phyloP scores from a whole-genome alignment of 2,329 filamentous ascomycete genomes.

The Aspergillus nomiae region DNA sequence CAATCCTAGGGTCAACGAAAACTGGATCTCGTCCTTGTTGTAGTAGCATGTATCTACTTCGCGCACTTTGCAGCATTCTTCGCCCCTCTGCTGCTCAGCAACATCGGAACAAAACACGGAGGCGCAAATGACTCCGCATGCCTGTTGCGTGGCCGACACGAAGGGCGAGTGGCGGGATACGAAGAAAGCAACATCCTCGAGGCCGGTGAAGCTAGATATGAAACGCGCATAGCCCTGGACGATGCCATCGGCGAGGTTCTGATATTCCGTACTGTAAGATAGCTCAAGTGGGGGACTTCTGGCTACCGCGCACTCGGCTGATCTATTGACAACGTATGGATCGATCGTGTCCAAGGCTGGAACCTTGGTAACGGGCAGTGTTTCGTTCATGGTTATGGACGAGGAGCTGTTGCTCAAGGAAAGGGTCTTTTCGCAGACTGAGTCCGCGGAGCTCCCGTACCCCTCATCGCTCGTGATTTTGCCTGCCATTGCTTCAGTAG shows the following conservation, averaged over 20 bases:
- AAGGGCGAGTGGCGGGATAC: conserved; percentile 13
- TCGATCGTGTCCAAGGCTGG: conserved; percentile 30
- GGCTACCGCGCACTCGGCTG: conserved; percentile 5
- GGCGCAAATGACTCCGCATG: conserved; percentile 16
- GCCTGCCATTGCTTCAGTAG: conserved; percentile 19
- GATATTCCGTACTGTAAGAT: conserved; percentile 9
- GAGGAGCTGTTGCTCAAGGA: not conserved
- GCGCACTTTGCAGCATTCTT: conserved; percentile 5
- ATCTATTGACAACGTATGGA: conserved; percentile 21
- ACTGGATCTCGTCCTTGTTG: conserved; percentile 23
- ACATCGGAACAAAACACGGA: conserved; percentile 9
- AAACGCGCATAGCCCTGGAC: conserved; percentile 29
- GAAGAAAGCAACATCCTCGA: conserved; percentile 29
- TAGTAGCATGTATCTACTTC: conserved; percentile 17
- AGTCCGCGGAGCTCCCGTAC: conserved; percentile 10
- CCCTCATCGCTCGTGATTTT: conserved; percentile 16
- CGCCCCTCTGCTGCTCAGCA: not conserved
- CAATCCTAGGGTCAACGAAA: conserved; percentile 22
- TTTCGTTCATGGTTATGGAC: conserved; percentile 3
- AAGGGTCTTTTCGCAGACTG: not conserved
- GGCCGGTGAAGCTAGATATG: conserved; percentile 25
- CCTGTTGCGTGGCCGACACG: conserved; percentile 1
- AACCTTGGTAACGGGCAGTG: conserved; percentile 27
- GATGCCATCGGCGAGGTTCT: conserved; percentile 16
- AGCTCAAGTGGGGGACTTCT: conserved; percentile 15